Evolutionary conservation across 2,329 filamentous ascomycete genomes (phyloP), one percentile per base, ranked within the genome.

Genomic region (Berkeleyomyces rouxiae): DNA sequence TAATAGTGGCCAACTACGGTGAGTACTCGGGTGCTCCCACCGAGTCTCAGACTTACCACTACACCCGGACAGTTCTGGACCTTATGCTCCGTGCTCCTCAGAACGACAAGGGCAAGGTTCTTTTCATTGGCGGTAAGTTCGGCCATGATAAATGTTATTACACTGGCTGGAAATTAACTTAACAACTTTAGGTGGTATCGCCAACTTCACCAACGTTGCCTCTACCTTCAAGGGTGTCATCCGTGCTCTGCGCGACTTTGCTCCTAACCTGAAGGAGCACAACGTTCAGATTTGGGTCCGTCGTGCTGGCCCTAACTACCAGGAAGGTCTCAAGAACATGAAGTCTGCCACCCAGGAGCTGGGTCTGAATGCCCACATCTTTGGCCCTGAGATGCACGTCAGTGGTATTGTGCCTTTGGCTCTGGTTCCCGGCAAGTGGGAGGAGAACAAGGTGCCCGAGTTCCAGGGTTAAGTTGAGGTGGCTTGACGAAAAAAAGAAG

Each of bases 181-280:
- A 6, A 36, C 23, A 7, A 4, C 44, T 57, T 13, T 44, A 63
- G 62, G 63, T 79, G 93, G 93, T 83, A 99, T 99, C 82, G 93
- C 93, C 82, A 99, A 99, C 87, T 99, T 99, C 81, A 99, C 93
- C 82, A 99, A 97, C 79, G 93, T 99, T 62, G 93, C 93, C 66
- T 93, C 88, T 70, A 99, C 93, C 67, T 99, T 99, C 87, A 99
- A 99, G 84, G 93, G 93, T 80, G 92, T 99, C 75, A 99, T 99
- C 74, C 87, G 90, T 70, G 93, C 93, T 65, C 83, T 99, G 68
- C 86, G 92, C 68, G 93, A 97, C 77, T 90, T 92, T 69, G 83
- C 91, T 65, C 84, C 85, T 67, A 81, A 86, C 67, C 83, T 99
- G 69, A 84, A 84, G 72, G 93, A 99, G 83, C 93, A 99, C 85